Base-by-base conservation (phyloP, 2,329 filamentous ascomycete species). In the Monosporascus sp. region DNA sequence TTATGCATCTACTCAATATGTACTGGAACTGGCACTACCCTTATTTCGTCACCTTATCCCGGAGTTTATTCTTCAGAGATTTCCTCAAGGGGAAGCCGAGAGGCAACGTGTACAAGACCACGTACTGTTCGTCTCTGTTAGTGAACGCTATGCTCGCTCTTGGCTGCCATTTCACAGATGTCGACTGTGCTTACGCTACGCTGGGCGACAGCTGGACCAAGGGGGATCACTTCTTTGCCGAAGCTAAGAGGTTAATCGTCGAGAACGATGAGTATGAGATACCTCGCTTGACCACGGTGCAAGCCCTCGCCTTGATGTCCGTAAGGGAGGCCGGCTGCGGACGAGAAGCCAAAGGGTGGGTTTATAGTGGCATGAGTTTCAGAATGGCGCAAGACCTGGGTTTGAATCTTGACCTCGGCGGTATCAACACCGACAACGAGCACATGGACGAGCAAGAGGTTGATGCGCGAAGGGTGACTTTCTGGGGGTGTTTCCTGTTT, bases 11-110 rank as follows among this genome's bases (percentile, higher is more conserved):
- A 19, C 84, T 99, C 67, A 93, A 92, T 65, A 92, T 97, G 90
- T 99, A 99, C 73, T 97, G 97, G 73, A 91, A 86, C 63, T 97
- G 93, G 88, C 94, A 97, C 71, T 97, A 97, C 70, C 87, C 91
- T 19, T 97, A 94, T 72, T 99, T 97, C 69, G 93, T 91, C 4
- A 94, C 90, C 0, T 76, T 97, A 7, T 93, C 92, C 14, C 95
- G 90, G 68, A 85, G 81, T 38, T 75, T 96, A 34, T 97, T 99
- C 68, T 92, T 90, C 66, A 82, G 87, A 43, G 92, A 97, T 68
- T 97, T 96, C 63, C 70, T 87, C 45, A 81, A 80, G 16, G 93
- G 94, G 1, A 85, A 80, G 56, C 82, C 82, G 4, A 76, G 76
- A 1, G 71, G 77, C 7, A 65, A 65, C 22, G 72, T 69, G 65